Conservation (phyloP, 257 asterid genomes). For the Solanum pimpinellifolium region DNA sequence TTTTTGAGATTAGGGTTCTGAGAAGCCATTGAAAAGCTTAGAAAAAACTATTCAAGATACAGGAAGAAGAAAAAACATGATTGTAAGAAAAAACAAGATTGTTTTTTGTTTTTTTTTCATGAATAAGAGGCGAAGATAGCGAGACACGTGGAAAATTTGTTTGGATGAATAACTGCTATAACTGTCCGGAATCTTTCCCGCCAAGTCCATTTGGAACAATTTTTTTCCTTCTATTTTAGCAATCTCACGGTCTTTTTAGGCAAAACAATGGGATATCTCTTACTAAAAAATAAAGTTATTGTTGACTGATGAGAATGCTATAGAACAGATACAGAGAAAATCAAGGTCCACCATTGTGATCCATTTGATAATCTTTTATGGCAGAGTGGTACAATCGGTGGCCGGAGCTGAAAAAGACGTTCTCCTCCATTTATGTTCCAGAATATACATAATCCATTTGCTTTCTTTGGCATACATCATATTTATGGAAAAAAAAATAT, state of each 20-base stretch:
- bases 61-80: neutral
- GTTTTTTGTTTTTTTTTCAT: neutral
- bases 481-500: neutral
- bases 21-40: slow-evolving; percentile 38
- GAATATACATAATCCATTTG: neutral
- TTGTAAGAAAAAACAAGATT: neutral
- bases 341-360: neutral
- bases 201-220: neutral
- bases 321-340: neutral
- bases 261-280: neutral
- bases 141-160: neutral
- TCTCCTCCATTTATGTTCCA: neutral
- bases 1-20: slow-evolving; percentile 23
- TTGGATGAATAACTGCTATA: neutral
- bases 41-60: neutral
- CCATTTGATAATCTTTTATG: neutral
- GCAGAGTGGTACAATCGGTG: neutral
- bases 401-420: neutral
- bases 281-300: neutral
- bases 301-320: neutral
- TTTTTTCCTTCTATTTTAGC: neutral
- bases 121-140: neutral
- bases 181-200: neutral
- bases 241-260: neutral
- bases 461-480: neutral